Evolutionary conservation across 208 protist species (phyloP).

Genomic region (Wallacemonas sp.): DNA sequence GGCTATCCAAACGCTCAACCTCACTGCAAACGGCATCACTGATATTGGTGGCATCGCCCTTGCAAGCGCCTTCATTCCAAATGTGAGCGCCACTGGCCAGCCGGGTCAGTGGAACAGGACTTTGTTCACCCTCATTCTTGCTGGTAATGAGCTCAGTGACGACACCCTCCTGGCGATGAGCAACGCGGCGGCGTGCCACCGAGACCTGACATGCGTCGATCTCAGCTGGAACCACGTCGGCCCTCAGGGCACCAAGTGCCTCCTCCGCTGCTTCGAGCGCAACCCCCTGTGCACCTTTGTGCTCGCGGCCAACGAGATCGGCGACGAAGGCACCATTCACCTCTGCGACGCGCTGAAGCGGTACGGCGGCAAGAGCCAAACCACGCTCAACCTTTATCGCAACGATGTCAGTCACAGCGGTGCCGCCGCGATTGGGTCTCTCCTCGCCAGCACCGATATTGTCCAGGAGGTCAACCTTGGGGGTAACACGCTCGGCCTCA

Average conservation of each 20-base stretch:
- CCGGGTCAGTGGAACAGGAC: constrained; percentile 87
- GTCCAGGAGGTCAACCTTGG: constrained; percentile 73
- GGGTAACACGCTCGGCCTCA: constrained; percentile 78
- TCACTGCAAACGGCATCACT: constrained; percentile 78
- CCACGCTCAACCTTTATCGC: constrained; percentile 72
- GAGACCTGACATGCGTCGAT: constrained; percentile 73
- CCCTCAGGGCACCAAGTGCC: constrained; percentile 74
- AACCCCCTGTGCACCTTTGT: constrained; percentile 78
- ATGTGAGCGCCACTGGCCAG: constrained; percentile 74
- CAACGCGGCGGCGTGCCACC: constrained; percentile 85
- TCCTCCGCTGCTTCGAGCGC: constrained; percentile 72
- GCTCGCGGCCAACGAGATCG: constrained; percentile 74
- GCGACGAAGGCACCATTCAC: constrained; percentile 65
- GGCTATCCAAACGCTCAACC: constrained; percentile 64
- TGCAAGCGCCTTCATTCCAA: constrained; percentile 84
- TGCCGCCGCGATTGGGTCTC: constrained; percentile 60
- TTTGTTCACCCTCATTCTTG: constrained; percentile 68
- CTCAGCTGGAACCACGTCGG: constrained; percentile 86
- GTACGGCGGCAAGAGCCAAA: constrained; percentile 62
- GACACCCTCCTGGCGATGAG: constrained; percentile 84
- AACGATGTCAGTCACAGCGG: constrained; percentile 74
- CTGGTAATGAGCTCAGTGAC: constrained; percentile 72
- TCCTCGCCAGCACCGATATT: constrained; percentile 58
- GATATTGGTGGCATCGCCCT: constrained; percentile 86
- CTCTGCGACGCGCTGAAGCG: constrained; percentile 71